A percentile compares a stretch with the other conserved stretches of the same genome.
Conservation (phyloP, 169 alveolate species). For the Plasmodium billcollinsi region DNA sequence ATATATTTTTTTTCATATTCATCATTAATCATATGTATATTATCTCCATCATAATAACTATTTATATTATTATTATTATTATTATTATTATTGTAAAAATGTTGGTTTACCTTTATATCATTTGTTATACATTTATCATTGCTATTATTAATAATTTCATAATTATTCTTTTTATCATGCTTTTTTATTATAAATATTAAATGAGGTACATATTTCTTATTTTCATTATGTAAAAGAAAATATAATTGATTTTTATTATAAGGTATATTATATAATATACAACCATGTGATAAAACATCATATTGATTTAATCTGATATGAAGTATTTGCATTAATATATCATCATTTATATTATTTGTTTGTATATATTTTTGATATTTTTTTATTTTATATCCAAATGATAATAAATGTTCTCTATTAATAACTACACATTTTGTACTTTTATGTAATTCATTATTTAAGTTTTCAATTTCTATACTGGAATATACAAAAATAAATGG, state of each 20-base stretch:
- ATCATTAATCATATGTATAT: neutral
- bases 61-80: neutral
- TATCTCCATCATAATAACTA: neutral
- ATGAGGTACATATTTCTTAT: conserved; percentile 28
- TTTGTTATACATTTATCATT: neutral
- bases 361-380: conserved; percentile 19
- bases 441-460: conserved; percentile 15
- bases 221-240: neutral
- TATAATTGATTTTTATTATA: conserved; percentile 27
- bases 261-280: conserved; percentile 58
- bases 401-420: conserved; percentile 25
- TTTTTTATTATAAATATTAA: conserved; percentile 41
- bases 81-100: neutral
- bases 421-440: conserved; percentile 46
- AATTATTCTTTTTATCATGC: neutral
- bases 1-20: neutral
- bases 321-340: conserved; percentile 14
- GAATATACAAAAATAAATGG: conserved; percentile 52
- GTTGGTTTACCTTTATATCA: neutral
- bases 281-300: conserved; percentile 63
- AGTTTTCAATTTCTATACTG: neutral
- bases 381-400: conserved; percentile 35
- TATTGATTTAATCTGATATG: conserved; percentile 44
- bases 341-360: conserved; percentile 11
- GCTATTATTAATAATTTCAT: neutral